These are phyloP conservation scores for Ceratocystis lukuohia DNA, from an alignment of 2,329 filamentous ascomycete species.

Conservation along the genomic window DNA sequence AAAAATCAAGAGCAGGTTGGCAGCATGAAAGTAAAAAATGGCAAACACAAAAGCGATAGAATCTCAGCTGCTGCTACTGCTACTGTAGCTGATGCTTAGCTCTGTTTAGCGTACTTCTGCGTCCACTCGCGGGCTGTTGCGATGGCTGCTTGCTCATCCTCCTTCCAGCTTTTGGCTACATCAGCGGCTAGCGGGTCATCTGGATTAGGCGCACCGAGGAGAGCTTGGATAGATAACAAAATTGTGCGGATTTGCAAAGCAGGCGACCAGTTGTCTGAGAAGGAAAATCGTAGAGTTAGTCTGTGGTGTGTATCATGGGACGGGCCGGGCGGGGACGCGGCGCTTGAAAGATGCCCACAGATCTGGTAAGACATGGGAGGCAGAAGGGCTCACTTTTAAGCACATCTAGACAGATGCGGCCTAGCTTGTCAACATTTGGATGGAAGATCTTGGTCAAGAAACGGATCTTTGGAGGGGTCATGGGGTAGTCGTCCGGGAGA, in stretches of 20 bases:
- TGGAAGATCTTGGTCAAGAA: constrained; percentile 99
- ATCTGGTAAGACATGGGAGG: background rate
- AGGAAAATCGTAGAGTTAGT: constrained; percentile 11
- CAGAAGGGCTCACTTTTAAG: constrained; percentile 63
- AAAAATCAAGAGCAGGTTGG: background rate
- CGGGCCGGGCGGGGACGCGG: background rate
- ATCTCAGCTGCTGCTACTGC: background rate
- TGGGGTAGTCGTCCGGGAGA: constrained; percentile 95
- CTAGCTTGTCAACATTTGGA: constrained; percentile 95
- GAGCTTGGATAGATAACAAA: constrained; percentile 92
- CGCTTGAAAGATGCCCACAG: background rate
- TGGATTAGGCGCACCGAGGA: constrained; percentile 90
- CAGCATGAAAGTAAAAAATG: background rate
- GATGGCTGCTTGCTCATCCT: constrained; percentile 85
- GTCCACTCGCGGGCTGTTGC: constrained; percentile 91
- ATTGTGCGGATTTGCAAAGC: constrained; percentile 97
- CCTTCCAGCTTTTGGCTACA: constrained; percentile 95
- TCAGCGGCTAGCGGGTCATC: constrained; percentile 98
- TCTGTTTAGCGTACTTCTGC: constrained; percentile 50
- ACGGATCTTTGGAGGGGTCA: constrained; percentile 96
- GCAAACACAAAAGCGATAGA: background rate
- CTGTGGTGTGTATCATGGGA: constrained; percentile 2
- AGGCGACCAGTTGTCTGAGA: constrained; percentile 89
- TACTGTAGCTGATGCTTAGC: background rate
- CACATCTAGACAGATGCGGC: constrained; percentile 92